Percentiles rank a stretch among this genome's conserved stretches.
Evolutionary conservation across 108 stramenopile species (phyloP).

Genomic region (Cylindrotheca fusiformis): DNA sequence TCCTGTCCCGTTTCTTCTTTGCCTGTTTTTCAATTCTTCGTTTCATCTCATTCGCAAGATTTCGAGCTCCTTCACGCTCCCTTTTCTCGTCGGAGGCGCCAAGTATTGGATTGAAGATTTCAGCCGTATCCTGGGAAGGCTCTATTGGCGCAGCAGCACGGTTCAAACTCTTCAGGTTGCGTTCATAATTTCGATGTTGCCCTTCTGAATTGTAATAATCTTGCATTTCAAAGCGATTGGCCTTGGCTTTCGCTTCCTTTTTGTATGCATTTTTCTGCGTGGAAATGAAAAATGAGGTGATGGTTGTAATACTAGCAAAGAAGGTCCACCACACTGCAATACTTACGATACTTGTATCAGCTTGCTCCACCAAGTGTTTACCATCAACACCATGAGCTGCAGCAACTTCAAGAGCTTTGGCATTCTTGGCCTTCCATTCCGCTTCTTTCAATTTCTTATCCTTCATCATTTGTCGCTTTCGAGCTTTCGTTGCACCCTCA

Average conservation of each 20-base stretch:
- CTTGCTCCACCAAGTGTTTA: constrained; percentile 45
- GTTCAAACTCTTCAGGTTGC: constrained; percentile 55
- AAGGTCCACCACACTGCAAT: too few species aligned
- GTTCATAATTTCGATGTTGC: constrained; percentile 77
- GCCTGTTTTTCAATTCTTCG: constrained; percentile 70
- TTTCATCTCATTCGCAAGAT: constrained; percentile 79
- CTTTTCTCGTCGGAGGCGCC: constrained; percentile 13
- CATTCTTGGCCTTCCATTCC: constrained; percentile 41
- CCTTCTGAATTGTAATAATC: constrained; percentile 86
- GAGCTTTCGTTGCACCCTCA: constrained; percentile 58
- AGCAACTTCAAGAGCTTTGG: constrained; percentile 32
- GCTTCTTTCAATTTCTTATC: constrained; percentile 46
- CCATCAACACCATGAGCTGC: constrained; percentile 26
- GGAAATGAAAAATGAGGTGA: not conserved
- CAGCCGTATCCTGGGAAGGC: constrained; percentile 8
- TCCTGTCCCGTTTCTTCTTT: constrained; percentile 54
- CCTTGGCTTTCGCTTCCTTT: constrained; percentile 22
- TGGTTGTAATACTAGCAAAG: not conserved
- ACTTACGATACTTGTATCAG: constrained; percentile 36
- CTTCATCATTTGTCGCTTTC: constrained; percentile 49
- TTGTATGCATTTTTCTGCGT: constrained; percentile 30
- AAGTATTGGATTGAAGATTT: constrained; percentile 65
- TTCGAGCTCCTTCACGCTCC: constrained; percentile 75
- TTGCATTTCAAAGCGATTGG: constrained; percentile 32
- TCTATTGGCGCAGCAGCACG: constrained; percentile 17